Conservation (phyloP, 257 asterid species). For the Eustoma russellianum region DNA sequence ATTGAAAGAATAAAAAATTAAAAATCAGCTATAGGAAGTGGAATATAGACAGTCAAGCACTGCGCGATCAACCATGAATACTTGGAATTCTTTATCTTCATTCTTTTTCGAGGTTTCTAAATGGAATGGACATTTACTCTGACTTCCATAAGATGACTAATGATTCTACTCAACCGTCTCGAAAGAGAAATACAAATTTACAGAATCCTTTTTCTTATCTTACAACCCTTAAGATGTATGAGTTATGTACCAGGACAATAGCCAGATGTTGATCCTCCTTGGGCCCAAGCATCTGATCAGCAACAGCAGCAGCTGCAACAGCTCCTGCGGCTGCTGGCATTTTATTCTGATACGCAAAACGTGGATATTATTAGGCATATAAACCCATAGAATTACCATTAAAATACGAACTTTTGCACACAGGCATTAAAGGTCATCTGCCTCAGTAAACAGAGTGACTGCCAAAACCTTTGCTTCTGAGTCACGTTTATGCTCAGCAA, state of each 20-base stretch:
- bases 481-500: conserved; percentile 42
- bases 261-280: conserved; percentile 97
- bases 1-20: too few species aligned
- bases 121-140: not conserved
- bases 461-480: conserved; percentile 70
- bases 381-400: not conserved
- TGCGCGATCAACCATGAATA: too few species aligned
- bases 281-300: conserved; percentile 99
- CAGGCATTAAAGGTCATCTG: not conserved
- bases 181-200: not conserved
- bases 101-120: not conserved
- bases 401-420: not conserved
- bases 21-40: too few species aligned
- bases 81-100: not conserved
- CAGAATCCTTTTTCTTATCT: not conserved
- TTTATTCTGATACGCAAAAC: conserved; percentile 41
- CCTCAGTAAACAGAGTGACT: not conserved
- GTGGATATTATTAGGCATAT: conserved; percentile 23
- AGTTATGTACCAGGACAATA: conserved; percentile 65
- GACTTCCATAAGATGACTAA: not conserved
- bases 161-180: not conserved
- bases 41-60: too few species aligned
- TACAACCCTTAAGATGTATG: conserved; percentile 5
- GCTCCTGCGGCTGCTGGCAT: conserved; percentile 99
- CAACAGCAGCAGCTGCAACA: conserved; percentile 98